Evolutionary conservation across 495 filamentous ascomycete species (phyloP).

Genomic region (Xylaria flabelliformis): DNA sequence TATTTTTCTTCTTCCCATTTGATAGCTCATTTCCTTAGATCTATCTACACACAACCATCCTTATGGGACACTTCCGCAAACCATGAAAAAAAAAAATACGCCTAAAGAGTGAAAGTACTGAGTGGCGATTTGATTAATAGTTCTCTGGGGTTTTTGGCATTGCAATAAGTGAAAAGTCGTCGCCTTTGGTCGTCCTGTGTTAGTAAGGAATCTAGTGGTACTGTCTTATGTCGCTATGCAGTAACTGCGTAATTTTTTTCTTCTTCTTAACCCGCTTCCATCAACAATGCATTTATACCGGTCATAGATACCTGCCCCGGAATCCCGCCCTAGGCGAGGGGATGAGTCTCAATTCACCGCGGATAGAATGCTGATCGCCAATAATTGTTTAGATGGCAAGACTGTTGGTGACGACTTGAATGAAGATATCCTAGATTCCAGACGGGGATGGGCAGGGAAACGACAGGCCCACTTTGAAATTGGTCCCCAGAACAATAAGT

Average conservation of each 20-base stretch:
- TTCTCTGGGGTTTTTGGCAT: constrained; percentile 35
- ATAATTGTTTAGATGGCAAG: constrained; percentile 8
- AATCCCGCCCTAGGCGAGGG: constrained; percentile 31
- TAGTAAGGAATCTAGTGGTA: constrained; percentile 30
- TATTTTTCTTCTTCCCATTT: background rate
- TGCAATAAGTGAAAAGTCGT: constrained; percentile 29
- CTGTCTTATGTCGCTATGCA: constrained; percentile 30
- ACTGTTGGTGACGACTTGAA: constrained; percentile 23
- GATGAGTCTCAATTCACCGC: background rate
- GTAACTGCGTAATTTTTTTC: constrained; percentile 21
- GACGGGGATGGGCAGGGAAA: constrained; percentile 25
- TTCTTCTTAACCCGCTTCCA: background rate
- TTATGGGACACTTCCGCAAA: no score
- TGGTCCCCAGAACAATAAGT: constrained; percentile 32
- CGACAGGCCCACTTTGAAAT: constrained; percentile 34
- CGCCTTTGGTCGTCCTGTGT: background rate
- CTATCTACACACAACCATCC: background rate
- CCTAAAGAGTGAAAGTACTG: background rate
- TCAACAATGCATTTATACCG: background rate
- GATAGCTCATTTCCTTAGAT: background rate
- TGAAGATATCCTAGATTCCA: constrained; percentile 23
- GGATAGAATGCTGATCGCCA: background rate
- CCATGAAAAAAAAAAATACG: background rate
- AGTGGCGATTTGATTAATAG: background rate
- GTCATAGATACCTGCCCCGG: constrained; percentile 29